Conservation (phyloP, 169 alveolate species). For the Eimeria falciformis region DNA sequence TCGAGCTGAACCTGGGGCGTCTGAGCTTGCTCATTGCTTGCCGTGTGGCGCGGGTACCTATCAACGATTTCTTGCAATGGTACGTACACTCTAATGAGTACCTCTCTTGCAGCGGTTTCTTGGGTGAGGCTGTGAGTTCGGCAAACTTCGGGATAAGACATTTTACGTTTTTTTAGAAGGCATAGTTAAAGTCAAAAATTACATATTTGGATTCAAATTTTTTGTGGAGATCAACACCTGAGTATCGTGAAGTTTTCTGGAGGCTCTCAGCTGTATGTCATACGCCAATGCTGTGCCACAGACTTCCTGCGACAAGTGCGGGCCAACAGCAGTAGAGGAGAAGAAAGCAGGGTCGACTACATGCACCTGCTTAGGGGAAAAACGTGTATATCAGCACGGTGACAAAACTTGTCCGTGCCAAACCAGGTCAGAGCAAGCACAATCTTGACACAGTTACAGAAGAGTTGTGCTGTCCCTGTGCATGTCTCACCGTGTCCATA, state of each 20-base stretch:
- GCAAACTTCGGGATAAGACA: too few species aligned
- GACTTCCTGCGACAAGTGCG: slow-evolving; percentile 72
- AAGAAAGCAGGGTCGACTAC: slow-evolving; percentile 31
- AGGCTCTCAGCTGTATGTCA: background rate
- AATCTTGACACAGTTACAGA: too few species aligned
- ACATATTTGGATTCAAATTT: too few species aligned
- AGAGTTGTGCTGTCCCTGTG: too few species aligned
- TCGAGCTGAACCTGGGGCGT: slow-evolving; percentile 58
- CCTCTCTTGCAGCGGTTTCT: too few species aligned
- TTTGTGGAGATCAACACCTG: too few species aligned
- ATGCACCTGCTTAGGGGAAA: slow-evolving; percentile 69
- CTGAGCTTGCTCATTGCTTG: slow-evolving; percentile 73
- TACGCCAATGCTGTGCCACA: slow-evolving; percentile 20
- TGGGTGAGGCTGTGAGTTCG: too few species aligned
- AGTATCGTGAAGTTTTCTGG: too few species aligned
- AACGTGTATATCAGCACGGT: slow-evolving; percentile 58
- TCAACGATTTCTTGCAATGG: slow-evolving; percentile 74
- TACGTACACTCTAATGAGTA: background rate
- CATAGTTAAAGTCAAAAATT: too few species aligned
- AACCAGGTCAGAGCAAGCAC: slow-evolving; percentile 35
- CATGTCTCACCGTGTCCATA: too few species aligned
- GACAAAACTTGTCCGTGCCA: slow-evolving; percentile 74
- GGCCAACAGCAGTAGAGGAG: slow-evolving; percentile 44
- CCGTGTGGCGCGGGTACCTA: slow-evolving; percentile 83
- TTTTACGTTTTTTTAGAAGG: too few species aligned